These are phyloP conservation scores for Pontederia paniculata DNA, from an alignment of 176 grass and related monocot species.

Conservation along the genomic window DNA sequence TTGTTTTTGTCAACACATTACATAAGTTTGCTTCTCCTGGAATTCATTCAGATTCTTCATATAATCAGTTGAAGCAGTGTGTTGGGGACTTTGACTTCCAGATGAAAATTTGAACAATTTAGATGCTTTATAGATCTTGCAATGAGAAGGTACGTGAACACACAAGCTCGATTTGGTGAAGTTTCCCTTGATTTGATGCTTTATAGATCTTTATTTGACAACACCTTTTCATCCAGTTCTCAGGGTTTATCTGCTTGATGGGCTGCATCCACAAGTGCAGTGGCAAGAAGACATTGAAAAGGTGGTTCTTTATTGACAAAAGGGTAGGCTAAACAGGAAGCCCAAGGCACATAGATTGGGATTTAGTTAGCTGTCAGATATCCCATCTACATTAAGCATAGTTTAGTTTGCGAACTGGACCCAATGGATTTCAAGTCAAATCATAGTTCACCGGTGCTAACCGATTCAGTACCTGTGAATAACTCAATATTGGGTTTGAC, in stretches of 20 bases:
- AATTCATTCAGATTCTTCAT: no score
- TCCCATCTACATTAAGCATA: not conserved
- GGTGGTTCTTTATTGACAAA: constrained; percentile 96
- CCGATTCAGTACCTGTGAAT: constrained; percentile 33
- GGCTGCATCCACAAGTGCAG: constrained; percentile 58
- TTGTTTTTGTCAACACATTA: no score
- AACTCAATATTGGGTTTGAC: constrained; percentile 36
- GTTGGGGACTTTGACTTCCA: no score
- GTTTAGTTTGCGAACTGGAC: constrained; percentile 2
- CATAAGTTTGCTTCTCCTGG: no score
- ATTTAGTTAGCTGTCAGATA: constrained; percentile 1
- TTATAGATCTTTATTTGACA: no score
- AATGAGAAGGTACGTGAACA: constrained; percentile 8
- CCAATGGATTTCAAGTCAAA: constrained; percentile 55
- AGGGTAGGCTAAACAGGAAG: constrained; percentile 41
- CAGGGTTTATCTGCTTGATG: constrained; percentile 42
- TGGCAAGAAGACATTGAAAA: constrained; percentile 78
- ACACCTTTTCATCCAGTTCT: constrained; percentile 22
- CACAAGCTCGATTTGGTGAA: not conserved
- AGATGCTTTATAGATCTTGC: constrained; percentile 6
- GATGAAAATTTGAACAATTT: not conserved
- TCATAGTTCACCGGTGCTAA: constrained; percentile 60
- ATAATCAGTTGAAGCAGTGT: no score
- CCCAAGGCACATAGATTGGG: constrained; percentile 4
- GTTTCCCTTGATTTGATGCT: not conserved